These are phyloP conservation scores for Sugiyamaella mastotermitis DNA, from an alignment of 805 yeast genomes.

Conservation along the genomic window DNA sequence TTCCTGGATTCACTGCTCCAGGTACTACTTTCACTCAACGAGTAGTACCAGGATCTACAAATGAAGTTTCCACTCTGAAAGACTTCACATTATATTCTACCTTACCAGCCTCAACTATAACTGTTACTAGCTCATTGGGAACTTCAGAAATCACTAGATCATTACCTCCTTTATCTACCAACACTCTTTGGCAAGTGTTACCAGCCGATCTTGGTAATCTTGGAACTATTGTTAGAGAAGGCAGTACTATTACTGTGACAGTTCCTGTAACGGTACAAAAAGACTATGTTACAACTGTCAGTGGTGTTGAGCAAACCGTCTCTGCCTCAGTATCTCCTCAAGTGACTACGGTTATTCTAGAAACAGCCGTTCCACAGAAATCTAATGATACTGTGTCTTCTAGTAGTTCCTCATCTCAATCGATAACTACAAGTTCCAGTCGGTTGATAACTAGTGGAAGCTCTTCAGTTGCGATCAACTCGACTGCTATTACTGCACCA, in stretches of 20 bases:
- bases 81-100: conserved; percentile 8
- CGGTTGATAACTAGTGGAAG: too few species aligned
- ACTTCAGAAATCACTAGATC: not conserved
- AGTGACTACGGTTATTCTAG: not conserved
- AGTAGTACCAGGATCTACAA: conserved; percentile 3
- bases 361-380: not conserved
- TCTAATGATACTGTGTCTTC: too few species aligned
- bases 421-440: too few species aligned
- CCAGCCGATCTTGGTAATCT: conserved; percentile 8
- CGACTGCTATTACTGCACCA: conserved; percentile 8
- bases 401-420: too few species aligned
- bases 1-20: conserved; percentile 18
- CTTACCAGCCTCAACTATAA: conserved; percentile 3
- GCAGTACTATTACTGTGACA: conserved; percentile 6
- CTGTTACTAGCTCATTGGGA: conserved; percentile 4
- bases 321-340: not conserved
- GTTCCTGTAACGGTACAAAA: conserved; percentile 18
- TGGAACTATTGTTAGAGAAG: conserved; percentile 12
- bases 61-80: conserved; percentile 1
- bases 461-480: not conserved
- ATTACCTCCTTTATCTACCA: conserved; percentile 7
- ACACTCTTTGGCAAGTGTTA: conserved; percentile 3
- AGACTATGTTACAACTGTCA: too few species aligned
- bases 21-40: conserved; percentile 14
- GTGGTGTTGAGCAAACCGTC: not conserved